Base-by-base conservation (phyloP, 352 stramenopile species). In the Thraustotheca clavata region DNA sequence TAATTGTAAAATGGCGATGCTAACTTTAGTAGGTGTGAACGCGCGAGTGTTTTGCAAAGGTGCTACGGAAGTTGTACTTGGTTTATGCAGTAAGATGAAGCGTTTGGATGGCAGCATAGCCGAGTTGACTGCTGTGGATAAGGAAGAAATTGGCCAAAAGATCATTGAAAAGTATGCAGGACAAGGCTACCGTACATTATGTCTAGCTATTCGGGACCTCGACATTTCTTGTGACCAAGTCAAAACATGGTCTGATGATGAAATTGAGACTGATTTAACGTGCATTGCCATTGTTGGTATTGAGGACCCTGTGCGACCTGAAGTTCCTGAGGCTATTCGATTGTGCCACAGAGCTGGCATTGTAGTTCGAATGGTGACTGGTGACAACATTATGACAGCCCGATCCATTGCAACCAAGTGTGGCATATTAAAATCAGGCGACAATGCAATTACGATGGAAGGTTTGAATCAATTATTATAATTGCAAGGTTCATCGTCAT, bases 311-410 rank as follows among this genome's bases (percentile, higher is more conserved):
- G 88, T 98, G 24, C 91, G 96, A 20, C 76, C 76, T 5, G 94
- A 98, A 65, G 96, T 99, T 18, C 87, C 91, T 4, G 81, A 91
- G 20, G 82, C 96, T 7, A 97, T 99, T 29, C 67, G 75, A 40
- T 81, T 80, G 14, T 99, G 96, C 75, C 84, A 98, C 69, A 76
- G 77, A 6, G 95, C 96, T 4, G 97, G 97, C 39, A 98, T 99
- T 69, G 80, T 95, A 35, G 96, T 99, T 38, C 91, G 96, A 41
- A 99, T 99, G 96, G 90, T 99, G 39, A 99, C 97, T 18, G 97
- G 97, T 31, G 97, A 99, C 77, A 98, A 98, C 65, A 92, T 98
- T 61, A 83, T 91, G 9, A 99, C 97, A 18, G 83, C 83, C 9
- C 76, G 79, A 4, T 87, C 76, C 16, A 90, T 91, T 36, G 83